Evolutionary conservation across 805 yeast species (phyloP).

Genomic region (Candida argentea): DNA sequence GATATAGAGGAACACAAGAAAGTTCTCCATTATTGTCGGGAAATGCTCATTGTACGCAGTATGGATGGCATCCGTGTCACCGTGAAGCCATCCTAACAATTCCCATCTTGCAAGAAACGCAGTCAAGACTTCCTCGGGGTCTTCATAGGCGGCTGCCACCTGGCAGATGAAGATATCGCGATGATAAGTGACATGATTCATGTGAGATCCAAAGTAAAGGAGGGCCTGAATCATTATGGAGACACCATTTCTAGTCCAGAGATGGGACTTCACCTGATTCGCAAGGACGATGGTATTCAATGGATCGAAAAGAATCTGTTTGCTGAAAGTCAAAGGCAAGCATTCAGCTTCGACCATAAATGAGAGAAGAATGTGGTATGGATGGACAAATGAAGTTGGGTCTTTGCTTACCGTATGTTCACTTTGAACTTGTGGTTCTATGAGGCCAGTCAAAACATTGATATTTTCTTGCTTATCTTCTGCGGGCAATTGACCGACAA

Average conservation of each 20-base stretch:
- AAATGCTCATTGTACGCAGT: conserved; percentile 42
- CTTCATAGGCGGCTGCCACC: conserved; percentile 27
- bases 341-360: conserved; percentile 29
- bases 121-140: conserved; percentile 23
- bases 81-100: conserved; percentile 38
- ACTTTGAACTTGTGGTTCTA: conserved; percentile 18
- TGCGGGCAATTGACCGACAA: conserved; percentile 15
- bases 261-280: conserved; percentile 52
- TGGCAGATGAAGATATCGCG: conserved; percentile 41
- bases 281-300: conserved; percentile 51
- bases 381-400: conserved; percentile 48
- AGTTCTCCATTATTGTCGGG: conserved; percentile 31
- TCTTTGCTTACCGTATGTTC: conserved; percentile 38
- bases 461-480: conserved; percentile 23
- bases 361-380: conserved; percentile 48
- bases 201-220: conserved; percentile 33
- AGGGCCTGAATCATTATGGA: conserved; percentile 42
- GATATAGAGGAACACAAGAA: conserved; percentile 35
- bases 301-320: too few relatives aligned
- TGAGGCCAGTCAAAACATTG: conserved; percentile 15
- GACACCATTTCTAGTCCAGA: conserved; percentile 69
- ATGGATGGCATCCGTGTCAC: conserved; percentile 18
- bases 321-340: conserved; percentile 17
- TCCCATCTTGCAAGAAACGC: conserved; percentile 50
- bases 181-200: conserved; percentile 30